Conservation (phyloP, 2,329 filamentous ascomycete genomes). For the Sporothrix variecibatus region DNA sequence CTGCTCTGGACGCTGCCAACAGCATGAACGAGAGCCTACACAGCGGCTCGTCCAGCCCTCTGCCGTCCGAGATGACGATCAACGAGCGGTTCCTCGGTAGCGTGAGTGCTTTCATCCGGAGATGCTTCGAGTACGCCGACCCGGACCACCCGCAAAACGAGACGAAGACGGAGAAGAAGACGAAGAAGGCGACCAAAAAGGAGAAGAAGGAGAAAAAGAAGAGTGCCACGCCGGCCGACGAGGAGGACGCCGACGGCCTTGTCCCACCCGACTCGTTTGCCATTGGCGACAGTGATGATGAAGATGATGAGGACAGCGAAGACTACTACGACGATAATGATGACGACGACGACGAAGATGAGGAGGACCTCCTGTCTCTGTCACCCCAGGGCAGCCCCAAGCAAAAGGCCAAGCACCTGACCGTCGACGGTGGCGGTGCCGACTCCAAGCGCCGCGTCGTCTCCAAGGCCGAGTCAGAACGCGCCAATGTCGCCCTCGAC, state of each 20-base stretch:
- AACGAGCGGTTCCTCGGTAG: conserved; percentile 91
- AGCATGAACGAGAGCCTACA: conserved; percentile 29
- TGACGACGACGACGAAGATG: conserved; percentile 45
- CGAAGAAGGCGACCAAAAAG: neutral
- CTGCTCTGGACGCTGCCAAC: conserved; percentile 42
- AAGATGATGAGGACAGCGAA: conserved; percentile 45
- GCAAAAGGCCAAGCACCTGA: conserved; percentile 40
- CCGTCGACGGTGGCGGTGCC: conserved; percentile 32
- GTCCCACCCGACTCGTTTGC: conserved; percentile 60
- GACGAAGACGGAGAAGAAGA: conserved; percentile 30
- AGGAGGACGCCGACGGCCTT: conserved; percentile 36
- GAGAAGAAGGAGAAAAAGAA: conserved; percentile 17
- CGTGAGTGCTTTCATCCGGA: conserved; percentile 90
- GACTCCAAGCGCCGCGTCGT: conserved; percentile 41
- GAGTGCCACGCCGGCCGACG: neutral
- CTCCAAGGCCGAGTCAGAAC: conserved; percentile 69
- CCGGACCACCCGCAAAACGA: conserved; percentile 75
- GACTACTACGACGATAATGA: conserved; percentile 66
- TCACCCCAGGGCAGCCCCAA: conserved; percentile 47
- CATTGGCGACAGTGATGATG: conserved; percentile 73
- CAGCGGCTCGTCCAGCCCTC: conserved; percentile 43
- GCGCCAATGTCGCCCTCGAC: conserved; percentile 84
- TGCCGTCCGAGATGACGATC: conserved; percentile 55
- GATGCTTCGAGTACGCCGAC: conserved; percentile 98
- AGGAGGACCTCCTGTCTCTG: conserved; percentile 63